phyloP scores from a whole-genome alignment of 345 rosid genomes.

The Leavenworthia alabamica region DNA sequence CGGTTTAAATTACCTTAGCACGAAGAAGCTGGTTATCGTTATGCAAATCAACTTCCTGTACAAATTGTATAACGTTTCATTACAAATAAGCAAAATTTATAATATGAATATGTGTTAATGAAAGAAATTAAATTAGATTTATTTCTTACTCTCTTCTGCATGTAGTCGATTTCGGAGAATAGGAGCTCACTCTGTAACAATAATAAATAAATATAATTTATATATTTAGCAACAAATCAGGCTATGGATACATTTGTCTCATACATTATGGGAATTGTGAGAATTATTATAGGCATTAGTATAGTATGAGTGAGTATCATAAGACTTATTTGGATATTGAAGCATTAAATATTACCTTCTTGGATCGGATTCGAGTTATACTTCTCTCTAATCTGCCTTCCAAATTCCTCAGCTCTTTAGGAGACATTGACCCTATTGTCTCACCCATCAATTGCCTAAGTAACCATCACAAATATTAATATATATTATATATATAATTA shows the following conservation, averaged over 20 bases:
- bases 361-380: slow-evolving; percentile 75
- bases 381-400: slow-evolving; percentile 73
- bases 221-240: neutral
- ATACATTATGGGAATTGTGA: too few relatives aligned
- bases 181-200: slow-evolving; percentile 70
- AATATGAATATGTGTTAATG: neutral
- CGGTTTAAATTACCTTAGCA: slow-evolving; percentile 94
- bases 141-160: slow-evolving; percentile 80
- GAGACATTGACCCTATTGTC: slow-evolving; percentile 39
- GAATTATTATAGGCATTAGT: too few relatives aligned
- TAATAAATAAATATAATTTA: neutral
- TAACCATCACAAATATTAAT: neutral
- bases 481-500: too few relatives aligned
- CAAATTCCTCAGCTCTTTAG: slow-evolving; percentile 60
- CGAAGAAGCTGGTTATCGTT: slow-evolving; percentile 90
- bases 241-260: too few relatives aligned
- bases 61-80: neutral
- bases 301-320: too few relatives aligned
- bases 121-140: neutral
- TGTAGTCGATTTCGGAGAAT: slow-evolving; percentile 82
- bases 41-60: slow-evolving; percentile 91
- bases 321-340: neutral
- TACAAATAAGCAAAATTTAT: too few relatives aligned
- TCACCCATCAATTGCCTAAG: slow-evolving; percentile 82
- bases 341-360: slow-evolving; percentile 48